A percentile compares a stretch with the other conserved stretches of the same genome.
phyloP scores from a whole-genome alignment of 176 grass and related monocot genomes.

The Avena eriantha region DNA sequence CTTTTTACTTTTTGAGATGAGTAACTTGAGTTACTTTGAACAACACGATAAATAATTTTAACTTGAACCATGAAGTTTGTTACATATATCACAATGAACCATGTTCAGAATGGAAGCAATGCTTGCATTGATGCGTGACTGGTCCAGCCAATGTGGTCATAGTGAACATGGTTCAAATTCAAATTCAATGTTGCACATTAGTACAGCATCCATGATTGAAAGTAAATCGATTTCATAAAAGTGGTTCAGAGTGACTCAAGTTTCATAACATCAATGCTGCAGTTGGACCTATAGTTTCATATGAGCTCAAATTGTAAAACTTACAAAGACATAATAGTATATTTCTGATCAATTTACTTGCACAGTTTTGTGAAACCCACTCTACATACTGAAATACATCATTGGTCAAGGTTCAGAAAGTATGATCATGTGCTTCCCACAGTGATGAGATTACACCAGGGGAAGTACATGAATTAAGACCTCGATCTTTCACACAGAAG shows the following conservation, averaged over 20 bases:
- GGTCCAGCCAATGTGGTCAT: background rate
- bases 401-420: slow-evolving; percentile 13
- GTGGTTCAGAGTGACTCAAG: slow-evolving; percentile 9
- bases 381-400: background rate
- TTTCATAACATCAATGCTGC: background rate
- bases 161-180: slow-evolving; percentile 4
- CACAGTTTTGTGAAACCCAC: background rate
- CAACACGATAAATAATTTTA: background rate
- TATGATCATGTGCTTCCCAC: slow-evolving; percentile 10
- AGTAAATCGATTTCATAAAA: background rate
- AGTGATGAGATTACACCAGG: background rate
- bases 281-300: slow-evolving; percentile 17
- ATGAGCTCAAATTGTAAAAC: slow-evolving; percentile 11
- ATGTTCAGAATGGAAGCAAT: slow-evolving; percentile 3
- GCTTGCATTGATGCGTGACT: background rate
- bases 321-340: background rate
- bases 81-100: slow-evolving; percentile 4
- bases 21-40: slow-evolving; percentile 9
- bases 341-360: background rate
- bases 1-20: slow-evolving; percentile 8
- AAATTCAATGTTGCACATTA: background rate
- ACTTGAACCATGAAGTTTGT: background rate
- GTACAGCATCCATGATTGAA: slow-evolving; percentile 4
- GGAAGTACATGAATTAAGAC: slow-evolving; percentile 21
- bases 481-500: background rate